Conservation (phyloP, 352 stramenopile species). For the Pythium coloratum region DNA sequence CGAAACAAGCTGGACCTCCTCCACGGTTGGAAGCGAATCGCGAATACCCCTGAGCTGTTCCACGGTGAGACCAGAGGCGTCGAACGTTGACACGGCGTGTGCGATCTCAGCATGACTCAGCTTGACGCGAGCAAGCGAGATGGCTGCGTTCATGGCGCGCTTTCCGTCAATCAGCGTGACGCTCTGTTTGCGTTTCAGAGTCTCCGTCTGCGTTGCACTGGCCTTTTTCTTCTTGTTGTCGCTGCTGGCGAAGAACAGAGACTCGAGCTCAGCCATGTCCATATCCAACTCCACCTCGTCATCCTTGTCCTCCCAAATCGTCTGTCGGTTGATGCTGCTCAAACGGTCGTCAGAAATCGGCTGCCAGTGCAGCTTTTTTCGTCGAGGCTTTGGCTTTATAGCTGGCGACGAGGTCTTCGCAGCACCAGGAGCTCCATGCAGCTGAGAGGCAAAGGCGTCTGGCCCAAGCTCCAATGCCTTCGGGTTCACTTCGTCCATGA, state of each 20-base stretch:
- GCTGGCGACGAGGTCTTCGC: neutral
- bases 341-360: constrained; percentile 82
- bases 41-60: constrained; percentile 88
- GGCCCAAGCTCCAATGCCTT: constrained; percentile 65
- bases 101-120: constrained; percentile 90
- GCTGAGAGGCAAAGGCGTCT: constrained; percentile 49
- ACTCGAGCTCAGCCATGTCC: constrained; percentile 88
- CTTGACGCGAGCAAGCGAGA: constrained; percentile 95
- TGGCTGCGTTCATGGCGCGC: constrained; percentile 97
- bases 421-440: constrained; percentile 19
- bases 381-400: constrained; percentile 33
- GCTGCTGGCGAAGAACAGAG: constrained; percentile 79
- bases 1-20: constrained; percentile 87
- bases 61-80: constrained; percentile 57
- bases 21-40: constrained; percentile 93
- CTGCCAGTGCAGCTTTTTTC: constrained; percentile 91
- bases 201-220: constrained; percentile 28
- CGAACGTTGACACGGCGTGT: constrained; percentile 66
- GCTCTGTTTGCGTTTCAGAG: constrained; percentile 73
- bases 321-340: constrained; percentile 66
- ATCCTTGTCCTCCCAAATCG: constrained; percentile 82
- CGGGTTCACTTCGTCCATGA: constrained; percentile 45
- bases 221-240: constrained; percentile 63
- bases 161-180: constrained; percentile 95
- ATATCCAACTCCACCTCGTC: constrained; percentile 79